Evolutionary conservation across 2,329 filamentous ascomycete genomes (phyloP).

Genomic region (Fonsecaea pedrosoi): DNA sequence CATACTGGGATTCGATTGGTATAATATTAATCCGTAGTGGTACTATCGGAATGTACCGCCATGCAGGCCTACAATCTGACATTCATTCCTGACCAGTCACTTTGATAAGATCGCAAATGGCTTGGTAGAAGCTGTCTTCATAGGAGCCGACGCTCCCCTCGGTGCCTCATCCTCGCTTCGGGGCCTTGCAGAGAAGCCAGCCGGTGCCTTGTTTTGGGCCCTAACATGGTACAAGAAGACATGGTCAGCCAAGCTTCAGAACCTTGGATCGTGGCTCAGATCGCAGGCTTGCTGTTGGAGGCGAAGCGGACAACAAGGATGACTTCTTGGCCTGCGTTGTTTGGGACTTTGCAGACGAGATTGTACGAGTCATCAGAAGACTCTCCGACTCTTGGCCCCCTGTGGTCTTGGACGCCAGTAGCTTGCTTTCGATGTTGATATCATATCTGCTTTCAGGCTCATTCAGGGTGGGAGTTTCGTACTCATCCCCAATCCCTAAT

Average conservation of each 20-base stretch:
- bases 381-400: not conserved
- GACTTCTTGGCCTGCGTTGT: constrained; percentile 1
- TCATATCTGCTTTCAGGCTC: not conserved
- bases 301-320: constrained; percentile 18
- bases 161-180: no score
- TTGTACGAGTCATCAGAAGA: not conserved
- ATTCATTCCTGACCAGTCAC: not conserved
- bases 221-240: not conserved
- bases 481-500: constrained; percentile 20
- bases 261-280: constrained; percentile 26
- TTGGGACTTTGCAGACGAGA: constrained; percentile 1
- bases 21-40: not conserved
- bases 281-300: not conserved
- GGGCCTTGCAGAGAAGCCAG: not conserved
- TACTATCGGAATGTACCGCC: not conserved
- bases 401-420: not conserved
- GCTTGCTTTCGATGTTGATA: not conserved
- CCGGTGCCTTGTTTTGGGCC: not conserved
- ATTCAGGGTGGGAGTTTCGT: not conserved
- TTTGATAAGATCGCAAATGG: not conserved
- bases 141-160: not conserved
- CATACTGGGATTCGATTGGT: not conserved
- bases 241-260: constrained; percentile 28
- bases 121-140: not conserved
- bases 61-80: not conserved